Conservation (phyloP, 2,329 filamentous ascomycete genomes). For the Calonectria henricotiae region DNA sequence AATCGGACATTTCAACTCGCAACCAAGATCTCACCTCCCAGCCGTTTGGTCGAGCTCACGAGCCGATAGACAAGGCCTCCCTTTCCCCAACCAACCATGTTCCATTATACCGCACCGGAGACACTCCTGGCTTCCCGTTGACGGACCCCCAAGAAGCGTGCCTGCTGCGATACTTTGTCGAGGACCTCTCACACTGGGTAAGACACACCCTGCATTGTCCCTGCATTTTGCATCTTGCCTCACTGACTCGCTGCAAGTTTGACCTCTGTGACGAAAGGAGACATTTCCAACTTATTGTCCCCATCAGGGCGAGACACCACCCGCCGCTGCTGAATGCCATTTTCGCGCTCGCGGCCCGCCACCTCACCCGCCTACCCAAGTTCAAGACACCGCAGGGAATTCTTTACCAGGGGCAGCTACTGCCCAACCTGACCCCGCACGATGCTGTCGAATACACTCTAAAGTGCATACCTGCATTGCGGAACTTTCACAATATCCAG, state of each 20-base stretch:
- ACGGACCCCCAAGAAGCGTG: slow-evolving; percentile 59
- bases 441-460: slow-evolving; percentile 62
- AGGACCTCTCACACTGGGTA: slow-evolving; percentile 62
- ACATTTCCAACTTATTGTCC: slow-evolving; percentile 61
- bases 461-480: slow-evolving; percentile 60
- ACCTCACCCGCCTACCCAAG: slow-evolving; percentile 59
- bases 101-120: slow-evolving; percentile 32
- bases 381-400: slow-evolving; percentile 59
- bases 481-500: slow-evolving; percentile 57
- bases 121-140: slow-evolving; percentile 51
- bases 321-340: slow-evolving; percentile 60
- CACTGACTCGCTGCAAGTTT: slow-evolving; percentile 51
- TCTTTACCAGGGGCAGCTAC: slow-evolving; percentile 59
- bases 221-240: not conserved
- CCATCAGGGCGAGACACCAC: slow-evolving; percentile 56
- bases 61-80: not conserved
- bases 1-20: slow-evolving; percentile 29
- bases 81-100: slow-evolving; percentile 38
- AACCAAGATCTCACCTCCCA: slow-evolving; percentile 24
- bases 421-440: slow-evolving; percentile 57
- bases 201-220: not conserved
- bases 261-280: slow-evolving; percentile 61
- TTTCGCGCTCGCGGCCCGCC: slow-evolving; percentile 61
- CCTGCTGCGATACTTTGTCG: slow-evolving; percentile 59
- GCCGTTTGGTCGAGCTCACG: slow-evolving; percentile 23